Base-by-base conservation (phyloP, 148 eudicot genomes). In the Camellia japonica region DNA sequence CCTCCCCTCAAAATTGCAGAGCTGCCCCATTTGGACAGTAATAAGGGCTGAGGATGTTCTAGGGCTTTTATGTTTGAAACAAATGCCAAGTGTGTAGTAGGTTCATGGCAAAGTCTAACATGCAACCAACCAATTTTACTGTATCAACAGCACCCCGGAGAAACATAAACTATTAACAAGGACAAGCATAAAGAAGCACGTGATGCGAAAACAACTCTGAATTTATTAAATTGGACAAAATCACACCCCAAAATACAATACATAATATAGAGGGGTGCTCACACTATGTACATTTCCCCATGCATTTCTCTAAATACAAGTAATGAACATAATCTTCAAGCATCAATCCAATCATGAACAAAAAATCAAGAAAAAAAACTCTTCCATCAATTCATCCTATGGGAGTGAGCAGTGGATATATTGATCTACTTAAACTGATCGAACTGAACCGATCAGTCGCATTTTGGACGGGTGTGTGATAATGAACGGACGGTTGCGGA, bases 1-100 rank as follows among this genome's bases (percentile, higher is more conserved):
- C 79, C 83, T 7, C 81, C 83, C 38, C 73, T 85, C 72, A 83
- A 81, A 62, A 64, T 84, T 66, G 87, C 87, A 8, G 85, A 85
- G 73, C 47, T 87, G 59, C 85, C 90, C 60, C 47, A 44, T 41
- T 66, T 78, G 0, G 72, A 55, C 13, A 85, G 63, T n/a, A 81
- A 84, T 7, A 79, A 84, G 3, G 68, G 85, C 47, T 77, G 84
- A 82, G 62, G 38, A 61, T 51, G n/a, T 30, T 30, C 38, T 30
- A 30, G 38, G 38, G 38, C 1, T 30, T 14, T 11, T 56, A 30
- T 30, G 38, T 30, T 38, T 41, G 63, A 55, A 73, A 8, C 20
- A 38, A 7, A 30, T 55, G 59, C 66, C 8, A 42, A 20, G 15
- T 2, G 19, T 49, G 51, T 30, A 30, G 38, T 30, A 16, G 47